phyloP scores from a whole-genome alignment of 1,139 yeast genomes.

The Yamadazyma buinensis region DNA sequence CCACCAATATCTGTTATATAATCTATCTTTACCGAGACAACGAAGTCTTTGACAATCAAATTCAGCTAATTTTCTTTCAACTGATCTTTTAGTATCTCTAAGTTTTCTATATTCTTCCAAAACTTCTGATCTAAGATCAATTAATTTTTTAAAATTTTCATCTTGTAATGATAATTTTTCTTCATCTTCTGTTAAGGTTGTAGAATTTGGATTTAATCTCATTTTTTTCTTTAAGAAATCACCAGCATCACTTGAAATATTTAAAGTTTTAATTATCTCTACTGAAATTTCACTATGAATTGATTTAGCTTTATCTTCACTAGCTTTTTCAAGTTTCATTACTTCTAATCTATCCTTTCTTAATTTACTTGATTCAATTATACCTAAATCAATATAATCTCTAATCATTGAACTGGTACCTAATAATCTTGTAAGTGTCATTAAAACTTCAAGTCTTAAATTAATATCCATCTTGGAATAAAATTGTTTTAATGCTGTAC shows the following conservation, averaged over 20 bases:
- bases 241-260: slow-evolving; percentile 8
- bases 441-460: slow-evolving; percentile 49
- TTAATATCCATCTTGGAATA: slow-evolving; percentile 44
- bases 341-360: slow-evolving; percentile 70
- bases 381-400: slow-evolving; percentile 60
- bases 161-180: slow-evolving; percentile 41
- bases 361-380: slow-evolving; percentile 59
- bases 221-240: slow-evolving; percentile 23
- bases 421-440: slow-evolving; percentile 54
- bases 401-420: slow-evolving; percentile 60
- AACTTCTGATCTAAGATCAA: slow-evolving; percentile 40
- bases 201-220: slow-evolving; percentile 25
- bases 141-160: slow-evolving; percentile 42
- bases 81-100: slow-evolving; percentile 42
- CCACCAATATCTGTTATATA: slow-evolving; percentile 93
- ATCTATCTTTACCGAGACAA: slow-evolving; percentile 77
- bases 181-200: slow-evolving; percentile 49
- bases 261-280: slow-evolving; percentile 2
- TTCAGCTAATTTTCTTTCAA: slow-evolving; percentile 59
- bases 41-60: slow-evolving; percentile 76
- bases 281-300: slow-evolving; percentile 26
- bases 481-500: slow-evolving; percentile 49
- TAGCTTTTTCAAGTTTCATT: slow-evolving; percentile 55
- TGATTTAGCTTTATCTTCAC: slow-evolving; percentile 48
- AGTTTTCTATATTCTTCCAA: slow-evolving; percentile 40